phyloP scores from a whole-genome alignment of 805 yeast species.

The Kodamaea kakaduensis region DNA sequence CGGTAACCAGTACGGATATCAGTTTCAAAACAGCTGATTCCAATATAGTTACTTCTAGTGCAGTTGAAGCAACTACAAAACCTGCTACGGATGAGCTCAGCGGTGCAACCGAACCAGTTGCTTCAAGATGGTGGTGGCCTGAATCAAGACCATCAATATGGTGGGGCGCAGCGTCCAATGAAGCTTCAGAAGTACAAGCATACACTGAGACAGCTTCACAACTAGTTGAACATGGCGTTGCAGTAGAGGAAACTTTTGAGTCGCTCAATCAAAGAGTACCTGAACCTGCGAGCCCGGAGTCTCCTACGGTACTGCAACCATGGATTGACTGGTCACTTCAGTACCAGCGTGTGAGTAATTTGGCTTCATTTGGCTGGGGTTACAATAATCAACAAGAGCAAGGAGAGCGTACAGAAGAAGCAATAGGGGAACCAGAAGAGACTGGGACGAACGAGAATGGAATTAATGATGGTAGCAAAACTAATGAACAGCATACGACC shows the following conservation, averaged over 20 bases:
- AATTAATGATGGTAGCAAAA: too few relatives aligned
- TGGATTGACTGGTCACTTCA: slow-evolving; percentile 13
- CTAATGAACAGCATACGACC: too few relatives aligned
- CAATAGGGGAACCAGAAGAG: too few relatives aligned
- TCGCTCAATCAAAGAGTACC: too few relatives aligned
- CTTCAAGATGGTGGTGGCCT: slow-evolving; percentile 3
- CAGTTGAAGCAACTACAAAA: neutral
- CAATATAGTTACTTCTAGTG: neutral
- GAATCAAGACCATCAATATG: neutral
- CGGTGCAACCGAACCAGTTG: neutral
- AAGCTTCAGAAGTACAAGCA: too few relatives aligned
- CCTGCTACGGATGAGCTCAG: neutral
- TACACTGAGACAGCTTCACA: too few relatives aligned
- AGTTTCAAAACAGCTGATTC: neutral
- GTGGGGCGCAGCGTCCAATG: too few relatives aligned
- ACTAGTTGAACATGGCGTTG: neutral
- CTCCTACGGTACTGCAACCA: neutral
- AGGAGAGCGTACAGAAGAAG: neutral
- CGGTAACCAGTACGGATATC: neutral
- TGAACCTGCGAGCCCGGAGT: too few relatives aligned
- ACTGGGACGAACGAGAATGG: too few relatives aligned
- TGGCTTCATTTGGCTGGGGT: neutral
- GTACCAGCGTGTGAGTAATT: slow-evolving; percentile 14
- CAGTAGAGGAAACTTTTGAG: too few relatives aligned
- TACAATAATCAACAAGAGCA: too few relatives aligned